A percentile compares a stretch with the other conserved stretches of the same genome.
Conservation (phyloP, 441 rosid species). For the Erodium trifolium region DNA sequence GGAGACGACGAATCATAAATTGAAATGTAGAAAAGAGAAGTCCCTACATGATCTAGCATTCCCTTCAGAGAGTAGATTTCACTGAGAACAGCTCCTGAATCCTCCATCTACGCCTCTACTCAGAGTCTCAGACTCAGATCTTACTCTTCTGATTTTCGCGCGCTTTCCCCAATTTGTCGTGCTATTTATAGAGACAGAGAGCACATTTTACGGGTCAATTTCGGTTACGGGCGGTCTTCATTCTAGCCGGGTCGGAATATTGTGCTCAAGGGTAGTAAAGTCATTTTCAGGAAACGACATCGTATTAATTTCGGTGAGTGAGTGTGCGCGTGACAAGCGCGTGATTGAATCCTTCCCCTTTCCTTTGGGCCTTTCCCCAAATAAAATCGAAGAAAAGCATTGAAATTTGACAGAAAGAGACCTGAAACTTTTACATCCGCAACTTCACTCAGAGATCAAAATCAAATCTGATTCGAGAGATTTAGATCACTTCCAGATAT, state of each 20-base stretch:
- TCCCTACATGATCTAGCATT: neutral
- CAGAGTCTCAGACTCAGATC: constrained; percentile 2
- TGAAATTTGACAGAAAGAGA: neutral
- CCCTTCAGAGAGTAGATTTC: constrained; percentile 9
- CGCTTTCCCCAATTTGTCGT: neutral
- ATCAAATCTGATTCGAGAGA: neutral
- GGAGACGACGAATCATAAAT: neutral
- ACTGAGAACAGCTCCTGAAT: constrained; percentile 10
- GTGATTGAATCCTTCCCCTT: neutral
- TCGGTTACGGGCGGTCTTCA: neutral
- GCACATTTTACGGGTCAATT: neutral
- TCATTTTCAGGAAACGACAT: neutral
- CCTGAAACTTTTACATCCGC: neutral
- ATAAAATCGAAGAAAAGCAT: constrained; percentile 1
- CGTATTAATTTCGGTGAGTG: neutral
- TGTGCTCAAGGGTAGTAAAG: neutral
- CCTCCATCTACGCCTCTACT: neutral
- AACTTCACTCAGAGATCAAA: neutral
- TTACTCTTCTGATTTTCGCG: neutral
- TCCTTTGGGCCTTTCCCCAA: constrained; percentile 2
- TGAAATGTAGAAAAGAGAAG: neutral
- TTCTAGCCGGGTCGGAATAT: neutral
- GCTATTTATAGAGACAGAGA: neutral
- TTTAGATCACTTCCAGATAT: neutral
- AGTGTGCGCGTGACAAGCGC: neutral